These are phyloP conservation scores for Graphilbum fragrans DNA, from an alignment of 2,329 filamentous ascomycete species.

Conservation along the genomic window DNA sequence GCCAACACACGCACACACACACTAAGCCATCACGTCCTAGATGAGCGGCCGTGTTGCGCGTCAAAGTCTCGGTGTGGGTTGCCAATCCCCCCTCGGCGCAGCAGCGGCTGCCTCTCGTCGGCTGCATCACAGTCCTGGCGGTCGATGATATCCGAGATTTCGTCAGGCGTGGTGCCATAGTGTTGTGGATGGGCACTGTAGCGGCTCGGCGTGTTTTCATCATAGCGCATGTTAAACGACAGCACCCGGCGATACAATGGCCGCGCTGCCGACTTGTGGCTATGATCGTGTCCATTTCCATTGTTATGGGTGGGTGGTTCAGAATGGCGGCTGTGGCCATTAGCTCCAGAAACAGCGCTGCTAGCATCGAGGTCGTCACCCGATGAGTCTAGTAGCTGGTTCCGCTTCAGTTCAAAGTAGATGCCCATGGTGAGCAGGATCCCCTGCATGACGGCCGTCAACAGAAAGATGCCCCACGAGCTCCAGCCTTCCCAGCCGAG, in stretches of 20 bases:
- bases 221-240: constrained; percentile 30
- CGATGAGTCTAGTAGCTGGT: not conserved
- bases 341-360: too few species aligned
- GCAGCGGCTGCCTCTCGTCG: constrained; percentile 35
- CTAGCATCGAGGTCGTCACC: constrained; percentile 2
- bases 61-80: constrained; percentile 18
- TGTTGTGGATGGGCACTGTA: constrained; percentile 39
- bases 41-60: not conserved
- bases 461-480: constrained; percentile 82
- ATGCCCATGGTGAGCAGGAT: constrained; percentile 69
- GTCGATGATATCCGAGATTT: constrained; percentile 36
- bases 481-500: constrained; percentile 83
- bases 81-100: constrained; percentile 37
- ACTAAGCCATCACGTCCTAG: not conserved
- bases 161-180: constrained; percentile 38
- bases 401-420: constrained; percentile 51
- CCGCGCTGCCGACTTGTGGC: not conserved
- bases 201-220: constrained; percentile 36
- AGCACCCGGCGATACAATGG: constrained; percentile 27
- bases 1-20: not conserved
- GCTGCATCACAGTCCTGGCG: constrained; percentile 36
- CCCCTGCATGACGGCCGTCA: constrained; percentile 80
- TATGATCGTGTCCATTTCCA: not conserved
- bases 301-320: constrained; percentile 4
- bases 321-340: constrained; percentile 1